Base-by-base conservation (phyloP, 352 stramenopile species). In the Pythium pyrilobum region DNA sequence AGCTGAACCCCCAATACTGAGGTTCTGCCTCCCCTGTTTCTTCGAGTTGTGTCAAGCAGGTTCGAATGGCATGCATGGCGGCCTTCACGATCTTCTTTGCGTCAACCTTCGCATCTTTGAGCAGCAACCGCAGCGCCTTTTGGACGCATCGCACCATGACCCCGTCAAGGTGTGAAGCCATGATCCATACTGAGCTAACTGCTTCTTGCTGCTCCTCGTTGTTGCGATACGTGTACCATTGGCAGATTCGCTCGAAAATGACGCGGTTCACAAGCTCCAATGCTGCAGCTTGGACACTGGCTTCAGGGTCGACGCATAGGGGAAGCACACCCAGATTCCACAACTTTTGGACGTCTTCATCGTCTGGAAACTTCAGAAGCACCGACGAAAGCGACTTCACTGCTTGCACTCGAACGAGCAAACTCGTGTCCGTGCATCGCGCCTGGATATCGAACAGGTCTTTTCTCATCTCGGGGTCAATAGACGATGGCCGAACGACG, bases 281-380 rank as follows among this genome's bases (percentile, higher is more conserved):
- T 15, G 80, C 71, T 6, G 66, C 73, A 34, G 77, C 61, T 49
- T 93, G 82, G 2, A 95, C 85, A 24, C 52, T 91, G 7, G 67
- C 72, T 66, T 95, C 85, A 5, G 81, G 72, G 37, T 95, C 85
- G 2, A 86, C 64, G 43, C 85, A 92, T 5, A 95, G 64, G 5
- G 83, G 81, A n/a, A 95, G 59, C 29, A 95, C 80, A 11, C 85
- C 85, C 21, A 88, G 59, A 56, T 87, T 91, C 85, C 85, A 95
- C n/a, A 91, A 36, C 16, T 77, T 78, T 41, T 95, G 85, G 1
- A 81, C 75, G 18, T 92, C 82, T 4, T 69, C 52, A 57, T 93
- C 77, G 1, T 61, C 47, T 11, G 83, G 74, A 46, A 90, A 88
- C 31, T 75, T 83, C 9, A 88, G 55, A n/a, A 95, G 33, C 18